phyloP scores from a whole-genome alignment of 495 filamentous ascomycete species.

The Cetradonia linearis region DNA sequence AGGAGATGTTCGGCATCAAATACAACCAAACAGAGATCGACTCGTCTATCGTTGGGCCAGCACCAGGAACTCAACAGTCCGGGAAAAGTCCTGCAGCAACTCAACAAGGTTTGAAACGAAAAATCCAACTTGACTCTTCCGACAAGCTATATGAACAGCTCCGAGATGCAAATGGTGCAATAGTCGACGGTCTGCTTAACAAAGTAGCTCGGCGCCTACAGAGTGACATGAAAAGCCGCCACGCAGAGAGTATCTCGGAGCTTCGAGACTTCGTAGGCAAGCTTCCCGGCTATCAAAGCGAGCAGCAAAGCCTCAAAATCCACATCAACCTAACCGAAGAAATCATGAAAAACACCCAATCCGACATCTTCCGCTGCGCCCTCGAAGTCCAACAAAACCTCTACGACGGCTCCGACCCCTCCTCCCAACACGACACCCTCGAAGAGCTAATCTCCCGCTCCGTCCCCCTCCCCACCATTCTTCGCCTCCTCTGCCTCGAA shows the following conservation, averaged over 20 bases:
- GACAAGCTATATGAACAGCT: constrained; percentile 85
- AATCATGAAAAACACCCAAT: constrained; percentile 80
- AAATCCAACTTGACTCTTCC: constrained; percentile 78
- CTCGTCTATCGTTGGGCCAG: constrained; percentile 72
- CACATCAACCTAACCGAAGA: constrained; percentile 92
- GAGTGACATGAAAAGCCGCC: constrained; percentile 80
- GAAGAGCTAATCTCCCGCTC: constrained; percentile 88
- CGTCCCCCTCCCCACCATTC: constrained; percentile 62
- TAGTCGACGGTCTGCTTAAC: constrained; percentile 79
- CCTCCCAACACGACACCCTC: constrained; percentile 77
- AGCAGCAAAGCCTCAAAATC: constrained; percentile 81
- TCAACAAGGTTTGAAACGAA: constrained; percentile 64
- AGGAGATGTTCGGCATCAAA: constrained; percentile 84
- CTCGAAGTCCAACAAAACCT: constrained; percentile 94
- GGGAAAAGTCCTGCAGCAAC: constrained; percentile 43
- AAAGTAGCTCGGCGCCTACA: constrained; percentile 83
- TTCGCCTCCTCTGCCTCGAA: constrained; percentile 82
- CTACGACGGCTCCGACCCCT: constrained; percentile 81
- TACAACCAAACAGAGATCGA: constrained; percentile 89
- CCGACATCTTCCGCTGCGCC: constrained; percentile 76
- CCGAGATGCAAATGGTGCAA: constrained; percentile 88
- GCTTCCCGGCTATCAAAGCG: constrained; percentile 82
- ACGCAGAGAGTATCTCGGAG: constrained; percentile 77
- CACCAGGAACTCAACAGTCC: constrained; percentile 46
- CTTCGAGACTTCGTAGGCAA: constrained; percentile 87